Conservation (phyloP, 306 rosid genomes). For the Dryas drummondii region DNA sequence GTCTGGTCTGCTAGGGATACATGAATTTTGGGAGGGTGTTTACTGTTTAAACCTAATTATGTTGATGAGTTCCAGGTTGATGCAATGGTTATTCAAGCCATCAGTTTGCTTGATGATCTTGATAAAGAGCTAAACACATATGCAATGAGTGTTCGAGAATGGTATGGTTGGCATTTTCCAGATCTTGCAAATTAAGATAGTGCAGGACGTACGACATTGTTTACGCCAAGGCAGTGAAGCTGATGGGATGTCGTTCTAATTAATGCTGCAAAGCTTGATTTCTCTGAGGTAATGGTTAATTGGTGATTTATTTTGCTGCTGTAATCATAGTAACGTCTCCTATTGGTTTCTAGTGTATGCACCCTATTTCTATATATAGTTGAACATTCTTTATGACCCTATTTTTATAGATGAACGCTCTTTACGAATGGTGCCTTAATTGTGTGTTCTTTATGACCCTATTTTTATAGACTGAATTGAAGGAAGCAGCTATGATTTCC, state of each 20-base stretch:
- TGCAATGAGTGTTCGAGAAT: constrained; percentile 97
- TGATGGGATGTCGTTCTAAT: constrained; percentile 84
- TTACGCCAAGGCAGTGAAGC: constrained; percentile 81
- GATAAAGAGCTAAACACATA: constrained; percentile 92
- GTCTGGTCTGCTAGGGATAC: neutral
- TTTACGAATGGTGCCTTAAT: neutral
- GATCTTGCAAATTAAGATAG: constrained; percentile 74
- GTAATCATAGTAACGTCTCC: neutral
- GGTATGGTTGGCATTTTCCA: constrained; percentile 99
- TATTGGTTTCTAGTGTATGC: neutral
- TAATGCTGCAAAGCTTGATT: constrained; percentile 85
- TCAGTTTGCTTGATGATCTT: constrained; percentile 94
- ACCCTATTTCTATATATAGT: neutral
- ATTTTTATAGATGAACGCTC: no score
- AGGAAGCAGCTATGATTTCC: constrained; percentile 82
- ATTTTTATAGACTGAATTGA: constrained; percentile 46
- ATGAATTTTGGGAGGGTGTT: neutral
- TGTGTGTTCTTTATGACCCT: neutral
- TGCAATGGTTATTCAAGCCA: constrained; percentile 95
- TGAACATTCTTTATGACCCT: neutral
- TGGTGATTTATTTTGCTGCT: neutral
- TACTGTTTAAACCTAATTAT: neutral
- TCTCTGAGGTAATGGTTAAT: constrained; percentile 78
- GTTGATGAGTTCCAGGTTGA: constrained; percentile 56
- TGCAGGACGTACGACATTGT: constrained; percentile 65